Evolutionary conservation across 2,329 filamentous ascomycete species (phyloP), one percentile per base, ranked within the genome.

Genomic region (Hymenoscyphus repandus): DNA sequence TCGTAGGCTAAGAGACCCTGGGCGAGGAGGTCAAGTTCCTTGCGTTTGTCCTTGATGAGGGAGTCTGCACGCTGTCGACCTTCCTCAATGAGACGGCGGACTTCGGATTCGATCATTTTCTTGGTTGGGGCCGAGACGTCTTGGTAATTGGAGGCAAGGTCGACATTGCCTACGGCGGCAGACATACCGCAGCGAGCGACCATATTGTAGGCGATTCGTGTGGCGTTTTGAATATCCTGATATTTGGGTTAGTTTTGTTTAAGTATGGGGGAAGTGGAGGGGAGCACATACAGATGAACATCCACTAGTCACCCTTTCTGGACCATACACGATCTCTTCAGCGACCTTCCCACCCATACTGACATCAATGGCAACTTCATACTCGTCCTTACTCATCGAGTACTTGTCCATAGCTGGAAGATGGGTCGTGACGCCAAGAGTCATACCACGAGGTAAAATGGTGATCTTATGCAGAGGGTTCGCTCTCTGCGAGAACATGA

Each of bases 401-500:
- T 96, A 90, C 69, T 91, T 90, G 72, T 96, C 91, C 76, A 95
- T 90, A 66, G 93, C 86, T 0, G 91, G 91, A 20, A 99, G 76
- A 68, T 86, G 86, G 57, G 88, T 87, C 0, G 93, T 99, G 57
- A 96, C 82, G 54, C 93, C 93, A 6, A 97, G 77, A 20, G 88
- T 82, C 62, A 85, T 83, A 10, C 93, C 93, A 63, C 95, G 86
- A 47, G 93, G 91, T 63, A 99, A 86, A 62, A 99, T 95, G 1
- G 93, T 99, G 45, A 96, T 91, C 72, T 99, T 99, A 78, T 99
- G 96, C 1, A 99, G 77, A 31, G 86, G 87, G 56, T 79, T 85
- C 34, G 81, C 82, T 54, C 86, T 83, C 56, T 76, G 75, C 11
- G 85, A 88, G 60, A 92, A 90, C 64, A 96, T 83, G 50, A 86